These are phyloP conservation scores for Naganishia kalamii DNA, from an alignment of 768 basidiomycete genomes.

Conservation along the genomic window DNA sequence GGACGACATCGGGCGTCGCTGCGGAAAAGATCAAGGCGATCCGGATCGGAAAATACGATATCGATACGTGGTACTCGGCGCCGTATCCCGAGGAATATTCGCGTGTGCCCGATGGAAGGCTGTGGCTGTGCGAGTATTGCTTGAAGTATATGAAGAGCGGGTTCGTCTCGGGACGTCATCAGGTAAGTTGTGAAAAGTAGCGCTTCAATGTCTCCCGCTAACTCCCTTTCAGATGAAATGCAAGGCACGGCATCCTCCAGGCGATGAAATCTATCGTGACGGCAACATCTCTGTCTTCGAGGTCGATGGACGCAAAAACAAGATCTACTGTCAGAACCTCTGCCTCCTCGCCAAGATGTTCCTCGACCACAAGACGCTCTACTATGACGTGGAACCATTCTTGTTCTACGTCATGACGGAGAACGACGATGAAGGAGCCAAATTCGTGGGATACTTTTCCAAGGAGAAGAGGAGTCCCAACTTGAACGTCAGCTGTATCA, in stretches of 20 bases:
- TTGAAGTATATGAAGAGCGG: slow-evolving; percentile 94
- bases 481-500: slow-evolving; percentile 98
- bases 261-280: slow-evolving; percentile 96
- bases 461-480: slow-evolving; percentile 96
- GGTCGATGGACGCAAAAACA: slow-evolving; percentile 96
- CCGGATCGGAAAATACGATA: slow-evolving; percentile 82
- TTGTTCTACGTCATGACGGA: slow-evolving; percentile 97
- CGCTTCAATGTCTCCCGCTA: not conserved
- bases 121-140: slow-evolving; percentile 98
- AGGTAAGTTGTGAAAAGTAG: slow-evolving; percentile 53
- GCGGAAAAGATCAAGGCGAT: slow-evolving; percentile 66
- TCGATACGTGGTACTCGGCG: slow-evolving; percentile 97
- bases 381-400: slow-evolving; percentile 99
- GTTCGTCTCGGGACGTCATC: slow-evolving; percentile 77
- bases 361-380: slow-evolving; percentile 97
- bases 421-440: slow-evolving; percentile 76
- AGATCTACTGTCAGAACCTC: slow-evolving; percentile 99
- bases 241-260: slow-evolving; percentile 88
- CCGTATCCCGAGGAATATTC: slow-evolving; percentile 98
- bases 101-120: slow-evolving; percentile 75
- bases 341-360: slow-evolving; percentile 96
- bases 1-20: slow-evolving; percentile 50
- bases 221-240: slow-evolving; percentile 69
- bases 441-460: slow-evolving; percentile 96
- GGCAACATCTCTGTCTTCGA: slow-evolving; percentile 84